These are phyloP conservation scores for Phytophthora quininea DNA, from an alignment of 352 stramenopile genomes.

Conservation along the genomic window DNA sequence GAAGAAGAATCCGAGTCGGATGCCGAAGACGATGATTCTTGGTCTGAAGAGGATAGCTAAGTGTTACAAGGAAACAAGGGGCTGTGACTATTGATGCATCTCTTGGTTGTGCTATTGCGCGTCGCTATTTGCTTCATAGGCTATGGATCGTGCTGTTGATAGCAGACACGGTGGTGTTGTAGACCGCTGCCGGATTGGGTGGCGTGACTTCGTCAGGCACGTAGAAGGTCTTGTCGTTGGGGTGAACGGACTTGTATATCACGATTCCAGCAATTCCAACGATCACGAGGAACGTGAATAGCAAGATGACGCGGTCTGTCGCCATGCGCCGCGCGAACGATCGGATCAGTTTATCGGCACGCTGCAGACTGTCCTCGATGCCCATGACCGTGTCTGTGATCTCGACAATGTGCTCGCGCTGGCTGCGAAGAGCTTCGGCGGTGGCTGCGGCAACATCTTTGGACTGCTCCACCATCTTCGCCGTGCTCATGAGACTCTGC, in stretches of 20 bases:
- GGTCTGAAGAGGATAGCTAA: conserved; percentile 24
- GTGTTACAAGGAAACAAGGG: background rate
- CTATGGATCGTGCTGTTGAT: conserved; percentile 59
- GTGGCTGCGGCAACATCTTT: conserved; percentile 84
- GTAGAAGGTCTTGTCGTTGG: conserved; percentile 81
- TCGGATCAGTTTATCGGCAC: conserved; percentile 84
- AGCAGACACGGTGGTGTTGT: conserved; percentile 76
- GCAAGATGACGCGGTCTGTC: conserved; percentile 81
- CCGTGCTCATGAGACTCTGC: conserved; percentile 81
- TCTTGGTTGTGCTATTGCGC: conserved; percentile 1
- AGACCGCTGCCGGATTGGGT: conserved; percentile 70
- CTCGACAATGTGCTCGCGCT: conserved; percentile 86
- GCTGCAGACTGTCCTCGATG: conserved; percentile 80
- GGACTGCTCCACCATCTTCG: conserved; percentile 87
- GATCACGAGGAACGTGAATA: conserved; percentile 84
- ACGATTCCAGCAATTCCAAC: conserved; percentile 81
- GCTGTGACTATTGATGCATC: too few relatives aligned
- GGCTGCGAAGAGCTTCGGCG: conserved; percentile 75
- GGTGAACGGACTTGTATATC: conserved; percentile 83
- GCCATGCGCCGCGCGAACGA: conserved; percentile 84
- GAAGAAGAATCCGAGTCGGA: conserved; percentile 21
- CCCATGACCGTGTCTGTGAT: conserved; percentile 90
- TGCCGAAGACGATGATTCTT: conserved; percentile 30
- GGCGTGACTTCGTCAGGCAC: conserved; percentile 86
- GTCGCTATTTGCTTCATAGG: background rate